Base-by-base conservation (phyloP, 2,329 filamentous ascomycete species). In the Pochonia chlamydosporia region DNA sequence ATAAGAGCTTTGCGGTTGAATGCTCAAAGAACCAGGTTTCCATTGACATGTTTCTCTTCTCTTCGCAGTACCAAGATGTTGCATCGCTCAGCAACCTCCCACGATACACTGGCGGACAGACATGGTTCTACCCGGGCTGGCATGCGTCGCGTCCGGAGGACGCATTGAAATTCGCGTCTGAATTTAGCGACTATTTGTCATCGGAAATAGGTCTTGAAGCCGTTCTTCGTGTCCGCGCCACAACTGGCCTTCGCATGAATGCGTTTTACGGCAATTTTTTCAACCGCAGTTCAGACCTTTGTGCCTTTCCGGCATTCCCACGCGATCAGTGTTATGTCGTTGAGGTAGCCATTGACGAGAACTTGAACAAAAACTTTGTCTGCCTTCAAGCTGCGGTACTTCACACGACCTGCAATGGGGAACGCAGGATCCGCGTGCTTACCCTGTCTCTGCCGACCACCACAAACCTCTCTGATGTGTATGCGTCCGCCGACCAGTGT, bases 221-320 rank as follows among this genome's bases (percentile, higher is more conserved):
- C 37, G 93, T 99, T 31, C 84, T 99, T 47, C 87, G 93, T 63
- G 93, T 99, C 33, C 85, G 93, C 55, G 93, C 93, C 16, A 96
- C 91, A 2, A 97, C 91, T 21, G 93, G 93, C 44, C 72, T 99
- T 49, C 84, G 93, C 46, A 97, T 97, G 87, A 96, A 85, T 71
- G 91, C 92, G 2, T 99, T 99, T 71, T 99, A 97, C 67, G 93
- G 93, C 56, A 99, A 99, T 73, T 99, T 99, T 71, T 99, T 99
- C 78, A 99, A 97, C 74, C 82, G 93, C 57, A 96, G 89, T 64
- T 96, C 91, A 14, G 93, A 99, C 70, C 81, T 99, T 26, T 97
- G 93, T 65, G 93, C 93, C 11, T 99, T 99, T 77, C 93, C 93
- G 2, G 91, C 93, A 0, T 97, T 99, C 75, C 93, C 93, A 26